Percentiles rank a stretch among this genome's conserved stretches.
Conservation (phyloP, 1,284 basidiomycete species). For the Trametes versicolor region DNA sequence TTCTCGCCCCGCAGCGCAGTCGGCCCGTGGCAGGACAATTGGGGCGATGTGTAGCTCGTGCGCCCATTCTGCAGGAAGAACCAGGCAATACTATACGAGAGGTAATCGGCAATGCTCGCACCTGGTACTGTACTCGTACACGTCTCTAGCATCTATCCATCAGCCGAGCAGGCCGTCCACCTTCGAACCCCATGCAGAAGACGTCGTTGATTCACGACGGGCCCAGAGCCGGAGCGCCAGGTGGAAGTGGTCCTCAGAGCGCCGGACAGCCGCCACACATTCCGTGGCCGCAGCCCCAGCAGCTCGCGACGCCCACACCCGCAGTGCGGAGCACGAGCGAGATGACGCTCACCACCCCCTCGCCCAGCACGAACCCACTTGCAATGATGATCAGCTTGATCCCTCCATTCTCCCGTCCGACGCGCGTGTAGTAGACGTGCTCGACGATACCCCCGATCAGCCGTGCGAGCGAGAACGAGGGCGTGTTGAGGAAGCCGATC, state of each 20-base stretch:
- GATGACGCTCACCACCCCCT: slow-evolving; percentile 89
- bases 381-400: slow-evolving; percentile 90
- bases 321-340: slow-evolving; percentile 79
- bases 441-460: slow-evolving; percentile 90
- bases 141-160: slow-evolving; percentile 9
- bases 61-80: neutral
- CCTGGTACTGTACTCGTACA: slow-evolving; percentile 12
- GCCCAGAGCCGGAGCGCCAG: neutral
- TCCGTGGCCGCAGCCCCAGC: slow-evolving; percentile 85
- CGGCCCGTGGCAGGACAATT: neutral
- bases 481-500: slow-evolving; percentile 94
- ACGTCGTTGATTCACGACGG: neutral
- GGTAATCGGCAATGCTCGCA: slow-evolving; percentile 5
- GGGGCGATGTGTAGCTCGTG: neutral
- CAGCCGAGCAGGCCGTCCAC: neutral
- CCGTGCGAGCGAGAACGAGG: slow-evolving; percentile 93
- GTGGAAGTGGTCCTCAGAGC: slow-evolving; percentile 29
- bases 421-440: slow-evolving; percentile 67
- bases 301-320: slow-evolving; percentile 82
- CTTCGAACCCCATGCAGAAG: neutral
- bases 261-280: slow-evolving; percentile 74
- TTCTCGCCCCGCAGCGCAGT: slow-evolving; percentile 1
- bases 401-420: slow-evolving; percentile 58
- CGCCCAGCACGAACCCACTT: slow-evolving; percentile 95
- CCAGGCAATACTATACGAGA: neutral